These are phyloP conservation scores for Melocanna baccifera DNA, from an alignment of 176 grass and related monocot species.

Conservation along the genomic window DNA sequence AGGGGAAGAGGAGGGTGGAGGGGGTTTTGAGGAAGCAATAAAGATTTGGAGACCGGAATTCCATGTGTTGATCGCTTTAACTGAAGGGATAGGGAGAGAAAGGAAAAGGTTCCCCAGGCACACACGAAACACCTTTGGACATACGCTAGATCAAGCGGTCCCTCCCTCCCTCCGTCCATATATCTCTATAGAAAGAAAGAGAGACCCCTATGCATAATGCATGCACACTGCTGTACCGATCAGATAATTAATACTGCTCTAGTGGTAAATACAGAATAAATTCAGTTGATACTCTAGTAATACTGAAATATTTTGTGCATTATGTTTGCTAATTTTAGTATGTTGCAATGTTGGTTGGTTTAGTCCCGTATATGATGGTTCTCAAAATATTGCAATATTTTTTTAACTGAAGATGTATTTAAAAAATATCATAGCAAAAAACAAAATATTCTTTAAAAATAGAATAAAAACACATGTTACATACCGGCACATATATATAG, in stretches of 20 bases:
- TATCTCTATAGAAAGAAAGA: neutral
- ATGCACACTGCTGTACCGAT: neutral
- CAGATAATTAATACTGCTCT: neutral
- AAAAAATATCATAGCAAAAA: neutral
- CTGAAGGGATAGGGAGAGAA: conserved; percentile 50
- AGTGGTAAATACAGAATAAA: neutral
- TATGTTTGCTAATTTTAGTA: conserved; percentile 2
- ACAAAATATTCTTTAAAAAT: neutral
- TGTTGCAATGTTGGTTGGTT: neutral
- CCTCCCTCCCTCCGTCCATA: conserved; percentile 22
- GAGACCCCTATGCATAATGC: neutral
- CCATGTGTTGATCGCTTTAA: conserved; percentile 64
- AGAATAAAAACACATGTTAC: neutral
- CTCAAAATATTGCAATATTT: neutral
- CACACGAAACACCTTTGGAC: conserved; percentile 66
- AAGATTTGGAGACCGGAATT: conserved; percentile 64
- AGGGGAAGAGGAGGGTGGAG: neutral
- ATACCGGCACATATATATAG: neutral
- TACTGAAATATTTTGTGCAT: neutral
- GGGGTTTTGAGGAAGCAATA: conserved; percentile 50
- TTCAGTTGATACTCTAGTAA: neutral
- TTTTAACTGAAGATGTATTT: neutral
- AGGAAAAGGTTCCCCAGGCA: conserved; percentile 56
- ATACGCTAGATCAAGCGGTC: conserved; percentile 45
- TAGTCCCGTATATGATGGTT: neutral